These are phyloP conservation scores for Effrenium voratum DNA, from an alignment of 73 alveolate species.

Conservation along the genomic window DNA sequence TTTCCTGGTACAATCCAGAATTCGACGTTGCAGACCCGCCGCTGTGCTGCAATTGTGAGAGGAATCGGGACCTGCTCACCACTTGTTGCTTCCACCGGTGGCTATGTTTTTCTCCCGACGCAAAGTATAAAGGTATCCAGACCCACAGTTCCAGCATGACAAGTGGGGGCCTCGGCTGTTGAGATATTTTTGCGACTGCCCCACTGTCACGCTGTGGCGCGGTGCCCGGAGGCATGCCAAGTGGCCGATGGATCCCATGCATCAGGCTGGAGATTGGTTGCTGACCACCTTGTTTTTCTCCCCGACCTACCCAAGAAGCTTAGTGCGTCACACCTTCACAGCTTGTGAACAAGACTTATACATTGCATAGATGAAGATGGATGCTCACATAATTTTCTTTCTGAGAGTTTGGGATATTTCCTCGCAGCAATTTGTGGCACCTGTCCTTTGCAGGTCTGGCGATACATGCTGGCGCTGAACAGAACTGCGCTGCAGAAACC, in stretches of 20 bases:
- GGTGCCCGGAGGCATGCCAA: slow-evolving; percentile 21
- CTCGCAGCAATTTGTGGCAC: neutral
- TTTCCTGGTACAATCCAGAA: slow-evolving; percentile 88
- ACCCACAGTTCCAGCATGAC: slow-evolving; percentile 90
- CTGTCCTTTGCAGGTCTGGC: slow-evolving; percentile 28
- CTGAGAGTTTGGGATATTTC: too few relatives aligned
- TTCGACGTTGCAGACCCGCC: slow-evolving; percentile 69
- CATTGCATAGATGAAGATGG: too few relatives aligned
- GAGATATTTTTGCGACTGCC: neutral
- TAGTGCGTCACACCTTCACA: too few relatives aligned
- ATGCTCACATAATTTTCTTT: too few relatives aligned
- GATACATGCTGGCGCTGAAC: slow-evolving; percentile 79
- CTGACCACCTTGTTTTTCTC: neutral
- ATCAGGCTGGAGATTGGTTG: slow-evolving; percentile 7
- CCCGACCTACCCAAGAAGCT: neutral
- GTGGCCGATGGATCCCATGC: slow-evolving; percentile 85
- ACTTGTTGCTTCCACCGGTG: neutral
- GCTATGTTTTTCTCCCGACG: neutral
- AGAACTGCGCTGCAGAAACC: slow-evolving; percentile 21
- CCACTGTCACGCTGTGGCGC: neutral
- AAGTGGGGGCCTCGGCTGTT: neutral
- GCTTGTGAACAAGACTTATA: too few relatives aligned
- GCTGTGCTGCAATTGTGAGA: neutral
- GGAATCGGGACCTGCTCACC: neutral
- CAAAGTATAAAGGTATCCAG: slow-evolving; percentile 56